Evolutionary conservation across 75 land plant species (phyloP).

Genomic region (Azolla pinnata): DNA sequence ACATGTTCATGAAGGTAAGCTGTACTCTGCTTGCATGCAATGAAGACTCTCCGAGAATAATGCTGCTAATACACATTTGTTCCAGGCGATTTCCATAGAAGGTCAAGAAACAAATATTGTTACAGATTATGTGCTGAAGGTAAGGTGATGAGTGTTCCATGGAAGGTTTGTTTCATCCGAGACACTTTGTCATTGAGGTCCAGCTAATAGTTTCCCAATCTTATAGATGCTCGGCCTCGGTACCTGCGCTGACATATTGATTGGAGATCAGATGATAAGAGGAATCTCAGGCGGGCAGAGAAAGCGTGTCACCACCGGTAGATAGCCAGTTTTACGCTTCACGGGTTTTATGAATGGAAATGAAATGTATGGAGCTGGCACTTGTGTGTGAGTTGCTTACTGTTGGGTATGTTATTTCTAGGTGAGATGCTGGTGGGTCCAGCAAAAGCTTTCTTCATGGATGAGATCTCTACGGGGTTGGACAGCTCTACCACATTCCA

Average conservation of each 20-base stretch:
- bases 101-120: conserved; percentile 53
- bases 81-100: conserved; percentile 28
- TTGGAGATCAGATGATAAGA: conserved; percentile 81
- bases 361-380: background rate
- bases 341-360: background rate
- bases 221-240: conserved; percentile 81
- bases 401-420: conserved; percentile 6
- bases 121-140: conserved; percentile 74
- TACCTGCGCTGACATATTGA: conserved; percentile 62
- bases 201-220: no score
- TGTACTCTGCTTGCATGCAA: background rate
- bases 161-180: no score
- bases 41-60: background rate
- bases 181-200: background rate
- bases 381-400: background rate
- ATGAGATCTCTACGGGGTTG: conserved; percentile 77
- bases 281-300: conserved; percentile 92
- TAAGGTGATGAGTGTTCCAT: no score
- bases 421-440: conserved; percentile 87
- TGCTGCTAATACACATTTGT: background rate
- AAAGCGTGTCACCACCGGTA: conserved; percentile 85
- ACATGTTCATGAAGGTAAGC: conserved; percentile 43
- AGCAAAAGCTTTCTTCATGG: conserved; percentile 66
- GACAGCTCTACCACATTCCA: conserved; percentile 85
- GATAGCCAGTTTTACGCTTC: no score